A percentile compares a stretch with the other conserved stretches of the same genome.
Evolutionary conservation across 495 filamentous ascomycete genomes (phyloP).

Genomic region (Trichocladium antarcticum): DNA sequence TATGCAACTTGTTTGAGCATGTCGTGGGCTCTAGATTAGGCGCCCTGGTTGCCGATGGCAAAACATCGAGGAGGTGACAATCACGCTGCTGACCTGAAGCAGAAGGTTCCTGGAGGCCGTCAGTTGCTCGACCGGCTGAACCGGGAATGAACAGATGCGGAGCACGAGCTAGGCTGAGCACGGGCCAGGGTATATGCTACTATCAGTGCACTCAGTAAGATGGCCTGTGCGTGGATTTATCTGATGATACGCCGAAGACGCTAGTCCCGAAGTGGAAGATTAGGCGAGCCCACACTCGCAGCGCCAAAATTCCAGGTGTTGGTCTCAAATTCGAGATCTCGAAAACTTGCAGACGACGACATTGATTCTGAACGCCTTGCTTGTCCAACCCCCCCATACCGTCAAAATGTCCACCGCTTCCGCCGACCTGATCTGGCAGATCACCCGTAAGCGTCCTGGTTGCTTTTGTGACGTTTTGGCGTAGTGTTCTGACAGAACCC

Average conservation of each 20-base stretch:
- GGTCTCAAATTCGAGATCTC: conserved; percentile 27
- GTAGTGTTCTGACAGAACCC: neutral
- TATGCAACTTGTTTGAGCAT: neutral
- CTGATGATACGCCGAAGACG: neutral
- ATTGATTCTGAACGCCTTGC: conserved; percentile 22
- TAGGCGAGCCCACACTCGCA: conserved; percentile 38
- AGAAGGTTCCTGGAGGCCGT: conserved; percentile 6
- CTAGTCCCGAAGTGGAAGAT: conserved; percentile 27
- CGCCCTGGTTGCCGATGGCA: conserved; percentile 1
- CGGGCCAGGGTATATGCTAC: neutral
- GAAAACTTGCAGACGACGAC: conserved; percentile 23
- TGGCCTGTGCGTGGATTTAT: neutral
- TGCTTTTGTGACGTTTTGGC: neutral
- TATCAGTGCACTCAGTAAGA: neutral
- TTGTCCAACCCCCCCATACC: conserved; percentile 18
- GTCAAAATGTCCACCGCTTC: conserved; percentile 55
- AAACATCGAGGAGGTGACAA: conserved; percentile 4
- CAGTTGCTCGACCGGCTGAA: neutral
- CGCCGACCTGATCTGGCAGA: conserved; percentile 81
- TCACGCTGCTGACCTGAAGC: conserved; percentile 1
- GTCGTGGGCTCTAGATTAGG: neutral
- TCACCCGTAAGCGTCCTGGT: conserved; percentile 56
- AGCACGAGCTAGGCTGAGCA: neutral
- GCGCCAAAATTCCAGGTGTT: conserved; percentile 19
- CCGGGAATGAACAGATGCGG: conserved; percentile 10